These are phyloP conservation scores for Candida michaelii DNA, from an alignment of 805 yeast genomes.

Conservation along the genomic window DNA sequence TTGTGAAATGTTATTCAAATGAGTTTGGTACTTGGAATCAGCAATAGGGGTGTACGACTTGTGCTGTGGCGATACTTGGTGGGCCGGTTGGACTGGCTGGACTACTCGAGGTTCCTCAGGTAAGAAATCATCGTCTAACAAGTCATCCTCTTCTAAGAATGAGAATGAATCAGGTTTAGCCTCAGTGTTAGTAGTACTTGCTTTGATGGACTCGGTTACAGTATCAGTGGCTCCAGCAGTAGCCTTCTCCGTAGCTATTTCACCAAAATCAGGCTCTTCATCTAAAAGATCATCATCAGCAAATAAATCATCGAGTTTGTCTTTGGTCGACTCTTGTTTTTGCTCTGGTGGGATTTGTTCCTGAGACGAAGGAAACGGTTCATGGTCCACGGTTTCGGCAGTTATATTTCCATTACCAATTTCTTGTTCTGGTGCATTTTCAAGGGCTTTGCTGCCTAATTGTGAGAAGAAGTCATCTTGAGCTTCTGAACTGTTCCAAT, in stretches of 20 bases:
- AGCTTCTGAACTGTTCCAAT: no score
- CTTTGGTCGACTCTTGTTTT: no score
- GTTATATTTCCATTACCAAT: no score
- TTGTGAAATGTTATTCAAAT: neutral
- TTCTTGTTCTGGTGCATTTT: conserved; percentile 7
- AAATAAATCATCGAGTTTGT: conserved; percentile 7
- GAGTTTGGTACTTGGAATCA: neutral
- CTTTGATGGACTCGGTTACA: no score
- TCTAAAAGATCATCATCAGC: conserved; percentile 21
- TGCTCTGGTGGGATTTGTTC: no score
- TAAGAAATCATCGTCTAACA: conserved; percentile 11
- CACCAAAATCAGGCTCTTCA: conserved; percentile 14
- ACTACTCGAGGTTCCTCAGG: conserved; percentile 7
- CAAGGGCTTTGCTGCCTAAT: conserved; percentile 1
- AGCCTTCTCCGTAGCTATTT: neutral
- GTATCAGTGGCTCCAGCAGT: no score
- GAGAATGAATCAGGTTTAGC: conserved; percentile 1
- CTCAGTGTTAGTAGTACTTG: neutral
- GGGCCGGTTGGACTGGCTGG: neutral
- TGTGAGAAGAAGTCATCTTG: conserved; percentile 3
- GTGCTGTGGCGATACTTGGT: no score
- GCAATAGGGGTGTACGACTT: neutral
- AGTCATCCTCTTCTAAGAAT: conserved; percentile 23
- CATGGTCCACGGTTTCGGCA: no score
- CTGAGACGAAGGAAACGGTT: neutral